Evolutionary conservation across 2,329 filamentous ascomycete genomes (phyloP).

Genomic region (Pyricularia sp.): DNA sequence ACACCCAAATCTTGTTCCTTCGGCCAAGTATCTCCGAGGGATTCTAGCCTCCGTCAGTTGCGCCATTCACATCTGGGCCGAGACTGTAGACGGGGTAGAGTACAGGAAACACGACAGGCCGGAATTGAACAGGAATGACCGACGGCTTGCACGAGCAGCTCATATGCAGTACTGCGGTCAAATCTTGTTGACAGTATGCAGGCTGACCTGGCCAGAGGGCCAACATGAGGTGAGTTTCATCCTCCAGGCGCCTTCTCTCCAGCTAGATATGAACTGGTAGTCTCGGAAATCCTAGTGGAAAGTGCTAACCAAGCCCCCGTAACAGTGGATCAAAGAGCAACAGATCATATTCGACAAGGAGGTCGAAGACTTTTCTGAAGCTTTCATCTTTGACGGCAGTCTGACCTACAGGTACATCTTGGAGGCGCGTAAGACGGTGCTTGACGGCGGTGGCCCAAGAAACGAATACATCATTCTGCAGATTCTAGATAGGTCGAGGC

Average conservation of each 20-base stretch:
- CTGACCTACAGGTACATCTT: conserved; percentile 1
- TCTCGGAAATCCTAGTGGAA: neutral
- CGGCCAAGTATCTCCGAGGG: neutral
- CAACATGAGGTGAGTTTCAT: neutral
- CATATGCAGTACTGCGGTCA: conserved; percentile 2
- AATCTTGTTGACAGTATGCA: neutral
- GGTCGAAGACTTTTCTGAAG: neutral
- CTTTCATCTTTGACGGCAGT: conserved; percentile 2
- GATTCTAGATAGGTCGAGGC: neutral
- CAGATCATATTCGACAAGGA: conserved; percentile 1
- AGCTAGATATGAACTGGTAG: too few relatives aligned
- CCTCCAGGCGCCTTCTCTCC: neutral
- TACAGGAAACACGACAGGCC: neutral
- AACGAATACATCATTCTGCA: neutral
- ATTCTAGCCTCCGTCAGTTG: conserved; percentile 1
- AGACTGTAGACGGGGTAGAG: neutral
- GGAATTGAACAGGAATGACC: neutral
- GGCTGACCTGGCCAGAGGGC: neutral
- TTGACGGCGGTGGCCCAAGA: neutral
- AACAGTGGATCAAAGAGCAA: neutral
- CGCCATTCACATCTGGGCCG: neutral
- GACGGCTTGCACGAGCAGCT: neutral
- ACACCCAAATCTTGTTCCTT: neutral
- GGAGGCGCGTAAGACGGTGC: neutral
- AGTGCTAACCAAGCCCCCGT: neutral